Percentiles rank a stretch among this genome's conserved stretches.
phyloP scores from a whole-genome alignment of 208 protist species.

The Zelonia costaricensis region DNA sequence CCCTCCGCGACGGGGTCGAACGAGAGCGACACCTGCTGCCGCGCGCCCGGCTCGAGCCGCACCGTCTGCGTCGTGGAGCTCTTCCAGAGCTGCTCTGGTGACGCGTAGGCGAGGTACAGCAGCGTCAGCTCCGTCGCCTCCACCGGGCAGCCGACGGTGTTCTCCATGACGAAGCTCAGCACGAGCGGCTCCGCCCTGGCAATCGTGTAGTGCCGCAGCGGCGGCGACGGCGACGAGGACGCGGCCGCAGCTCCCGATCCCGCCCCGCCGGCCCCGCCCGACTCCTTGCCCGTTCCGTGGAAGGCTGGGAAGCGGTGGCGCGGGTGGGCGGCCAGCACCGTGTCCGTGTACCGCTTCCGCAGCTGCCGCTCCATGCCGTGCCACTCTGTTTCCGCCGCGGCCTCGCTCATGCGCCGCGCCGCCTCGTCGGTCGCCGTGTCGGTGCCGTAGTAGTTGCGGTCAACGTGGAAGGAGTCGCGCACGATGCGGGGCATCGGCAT shows the following conservation, averaged over 20 bases:
- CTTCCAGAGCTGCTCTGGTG: constrained; percentile 71
- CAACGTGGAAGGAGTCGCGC: constrained; percentile 47
- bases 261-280: not conserved
- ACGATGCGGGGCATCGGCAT: constrained; percentile 70
- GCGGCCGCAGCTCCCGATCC: not conserved
- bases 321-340: constrained; percentile 13
- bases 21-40: constrained; percentile 40
- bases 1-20: constrained; percentile 65
- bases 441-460: constrained; percentile 54
- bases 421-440: constrained; percentile 46
- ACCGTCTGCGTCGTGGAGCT: constrained; percentile 64
- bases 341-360: constrained; percentile 13
- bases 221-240: not conserved
- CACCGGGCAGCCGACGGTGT: constrained; percentile 58
- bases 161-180: constrained; percentile 60
- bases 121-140: constrained; percentile 52
- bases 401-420: constrained; percentile 38
- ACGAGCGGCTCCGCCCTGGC: constrained; percentile 61
- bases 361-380: constrained; percentile 61
- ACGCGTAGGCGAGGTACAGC: constrained; percentile 52
- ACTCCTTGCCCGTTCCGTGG: not conserved
- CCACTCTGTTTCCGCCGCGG: constrained; percentile 61
- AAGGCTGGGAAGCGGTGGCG: constrained; percentile 20
- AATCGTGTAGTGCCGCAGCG: constrained; percentile 37
- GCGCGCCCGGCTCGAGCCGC: constrained; percentile 29